Percentiles rank a stretch among this genome's conserved stretches.
phyloP scores from a whole-genome alignment of 1,284 basidiomycete genomes.

The Fomes fomentarius region DNA sequence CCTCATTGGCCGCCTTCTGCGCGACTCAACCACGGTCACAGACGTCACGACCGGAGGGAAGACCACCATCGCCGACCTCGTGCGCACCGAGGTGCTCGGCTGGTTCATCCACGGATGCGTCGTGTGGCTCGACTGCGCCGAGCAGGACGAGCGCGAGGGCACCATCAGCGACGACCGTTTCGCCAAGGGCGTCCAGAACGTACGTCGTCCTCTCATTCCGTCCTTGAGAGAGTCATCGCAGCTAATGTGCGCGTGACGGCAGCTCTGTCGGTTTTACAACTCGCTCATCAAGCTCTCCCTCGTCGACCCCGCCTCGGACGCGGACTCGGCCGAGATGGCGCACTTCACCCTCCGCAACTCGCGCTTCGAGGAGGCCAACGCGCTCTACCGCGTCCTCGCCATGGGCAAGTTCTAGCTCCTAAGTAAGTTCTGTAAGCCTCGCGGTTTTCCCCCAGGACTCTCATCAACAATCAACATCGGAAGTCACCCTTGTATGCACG shows the following conservation, averaged over 20 bases:
- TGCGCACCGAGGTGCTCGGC: constrained; percentile 65
- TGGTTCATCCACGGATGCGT: constrained; percentile 68
- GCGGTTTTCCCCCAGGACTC: background rate
- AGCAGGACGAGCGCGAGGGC: constrained; percentile 65
- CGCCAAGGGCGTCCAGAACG: constrained; percentile 68
- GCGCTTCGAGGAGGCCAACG: constrained; percentile 73
- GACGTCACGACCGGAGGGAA: constrained; percentile 43
- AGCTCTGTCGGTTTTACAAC: constrained; percentile 79
- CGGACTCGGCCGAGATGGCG: constrained; percentile 71
- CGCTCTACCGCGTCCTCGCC: constrained; percentile 64
- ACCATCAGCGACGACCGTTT: constrained; percentile 71
- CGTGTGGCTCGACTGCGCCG: constrained; percentile 67
- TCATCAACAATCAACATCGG: background rate
- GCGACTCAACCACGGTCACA: constrained; percentile 53
- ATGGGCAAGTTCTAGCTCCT: constrained; percentile 39
- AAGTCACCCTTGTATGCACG: constrained; percentile 10
- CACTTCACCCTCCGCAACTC: constrained; percentile 73
- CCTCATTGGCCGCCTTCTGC: constrained; percentile 64
- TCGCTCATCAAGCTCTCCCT: constrained; percentile 67
- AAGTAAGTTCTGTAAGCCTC: no score
- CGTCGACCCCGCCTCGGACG: constrained; percentile 61
- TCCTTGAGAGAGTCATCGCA: background rate
- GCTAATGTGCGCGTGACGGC: background rate
- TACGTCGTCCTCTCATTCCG: constrained; percentile 38
- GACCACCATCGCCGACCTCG: constrained; percentile 63